Conservation (phyloP, 2,329 filamentous ascomycete genomes). For the Bertia moriformis region DNA sequence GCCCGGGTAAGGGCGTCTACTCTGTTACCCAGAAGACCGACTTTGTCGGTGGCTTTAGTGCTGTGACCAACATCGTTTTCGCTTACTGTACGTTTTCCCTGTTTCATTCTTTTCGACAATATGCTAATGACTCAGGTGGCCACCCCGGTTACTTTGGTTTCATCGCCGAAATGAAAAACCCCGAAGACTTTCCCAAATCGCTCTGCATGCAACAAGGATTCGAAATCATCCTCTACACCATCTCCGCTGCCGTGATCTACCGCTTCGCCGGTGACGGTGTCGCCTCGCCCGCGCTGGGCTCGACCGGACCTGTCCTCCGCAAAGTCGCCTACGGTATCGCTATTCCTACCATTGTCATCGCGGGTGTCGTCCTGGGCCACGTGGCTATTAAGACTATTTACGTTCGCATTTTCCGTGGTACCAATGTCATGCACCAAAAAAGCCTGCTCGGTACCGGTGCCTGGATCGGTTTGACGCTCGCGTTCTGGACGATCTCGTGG, state of each 20-base stretch:
- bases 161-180: constrained; percentile 39
- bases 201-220: constrained; percentile 31
- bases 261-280: constrained; percentile 36
- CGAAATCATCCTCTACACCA: constrained; percentile 35
- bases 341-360: constrained; percentile 41
- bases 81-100: neutral
- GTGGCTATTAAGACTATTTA: constrained; percentile 39
- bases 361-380: constrained; percentile 41
- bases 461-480: constrained; percentile 31
- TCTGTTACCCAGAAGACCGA: neutral
- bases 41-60: neutral
- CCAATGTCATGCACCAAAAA: constrained; percentile 25
- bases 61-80: constrained; percentile 1
- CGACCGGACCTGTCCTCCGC: constrained; percentile 28
- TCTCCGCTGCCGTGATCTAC: constrained; percentile 42
- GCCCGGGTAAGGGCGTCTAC: neutral
- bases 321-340: constrained; percentile 44
- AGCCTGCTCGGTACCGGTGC: constrained; percentile 22
- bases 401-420: constrained; percentile 33
- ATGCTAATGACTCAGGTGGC: too few relatives aligned
- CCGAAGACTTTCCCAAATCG: constrained; percentile 26
- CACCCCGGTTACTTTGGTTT: constrained; percentile 37
- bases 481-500: constrained; percentile 35
- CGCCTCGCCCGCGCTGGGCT: constrained; percentile 38
- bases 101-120: neutral